Base-by-base conservation (phyloP, 2,329 filamentous ascomycete genomes). In the Diaporthe destruens region DNA sequence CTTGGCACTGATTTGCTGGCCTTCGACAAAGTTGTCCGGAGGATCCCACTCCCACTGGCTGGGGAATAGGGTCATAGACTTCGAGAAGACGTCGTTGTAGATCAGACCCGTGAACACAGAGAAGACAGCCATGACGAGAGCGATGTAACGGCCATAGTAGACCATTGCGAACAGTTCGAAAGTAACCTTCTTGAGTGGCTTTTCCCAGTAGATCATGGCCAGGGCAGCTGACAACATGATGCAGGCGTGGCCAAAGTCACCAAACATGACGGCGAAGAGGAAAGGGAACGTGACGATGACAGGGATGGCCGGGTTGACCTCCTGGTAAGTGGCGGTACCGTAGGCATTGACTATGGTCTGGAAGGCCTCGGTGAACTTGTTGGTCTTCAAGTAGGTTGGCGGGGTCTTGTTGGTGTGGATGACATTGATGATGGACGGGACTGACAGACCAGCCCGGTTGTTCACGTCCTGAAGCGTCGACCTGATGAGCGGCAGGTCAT, bases 321-420 rank as follows among this genome's bases (percentile, higher is more conserved):
- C 96, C 77, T 93, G 93, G 84, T 99, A 99, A 76, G 97, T 98
- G 74, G 96, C 94, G 54, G 96, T 98, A 80, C 96, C 97, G 80
- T 99, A 99, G 36, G 97, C 96, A 79, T 99, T 96, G 82, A 99
- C 97, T 81, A 99, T 99, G 72, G 96, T 98, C 84, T 99, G 96
- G 87, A 99, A 99, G 32, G 93, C 96, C 79, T 98, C 92, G 3
- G 97, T 99, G 81, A 98, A 98, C 83, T 96, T 98, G 88, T 99
- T 99, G 42, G 95, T 98, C 86, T 97, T 97, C 83, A 98, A 91
- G 82, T 97, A 98, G 0, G 96, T 99, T 0, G 96, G 96, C 34
- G 97, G 96, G 7, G 94, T 98, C 88, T 98, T 98, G 85, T 95
- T 98, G 55, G 96, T 98, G 78, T 91, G 92, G 80, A 99, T 96